Base-by-base conservation (phyloP, 768 basidiomycete genomes). In the Lentinula aciculospora region DNA sequence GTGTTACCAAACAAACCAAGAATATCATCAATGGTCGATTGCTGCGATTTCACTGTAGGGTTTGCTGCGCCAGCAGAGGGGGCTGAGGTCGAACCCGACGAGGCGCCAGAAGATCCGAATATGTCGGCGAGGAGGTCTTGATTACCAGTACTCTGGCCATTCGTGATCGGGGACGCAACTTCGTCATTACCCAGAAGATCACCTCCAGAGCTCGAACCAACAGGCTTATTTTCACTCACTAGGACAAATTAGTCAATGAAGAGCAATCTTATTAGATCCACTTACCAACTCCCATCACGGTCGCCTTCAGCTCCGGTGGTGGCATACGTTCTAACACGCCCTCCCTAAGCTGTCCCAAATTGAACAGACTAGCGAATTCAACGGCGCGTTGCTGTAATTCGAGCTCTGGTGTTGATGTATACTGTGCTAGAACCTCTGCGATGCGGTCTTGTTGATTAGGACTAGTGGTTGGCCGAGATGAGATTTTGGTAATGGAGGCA, bases 261-360 rank as follows among this genome's bases (percentile, higher is more conserved):
- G 5, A 19, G 42, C 31, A 34, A 7, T 4, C 13, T 48, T 25
- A 27, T 27, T 42, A 0, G 25, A 56, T 27, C 15, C 13, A 74
- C 83, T 62, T 63, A 95, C 94, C 91, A 59, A 89, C 81, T 46
- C 93, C 97, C 80, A 96, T 89, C 2, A 98, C 91, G 2, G 96
- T 98, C n/a, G 90, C 88, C 74, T 95, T 97, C 62, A 98, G 74
- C 69, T 99, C 97, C 1, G 97, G 97, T 4, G 93, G 90, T n/a
- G 97, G 97, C 97, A 99, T 99, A 56, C 94, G 83, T 74, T 99
- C 97, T 59, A 98, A 71, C 1, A 99, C 94, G 36, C 96, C 97
- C 7, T 80, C 78, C 59, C 83, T 79, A 21, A 90, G 73, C n/a
- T 89, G 85, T 4, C 86, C 87, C 7, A 92, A 72, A 28, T 79